Evolutionary conservation across 768 basidiomycete genomes (phyloP), one percentile per base, ranked within the genome.

Genomic region (Leucocoprinus sp.): DNA sequence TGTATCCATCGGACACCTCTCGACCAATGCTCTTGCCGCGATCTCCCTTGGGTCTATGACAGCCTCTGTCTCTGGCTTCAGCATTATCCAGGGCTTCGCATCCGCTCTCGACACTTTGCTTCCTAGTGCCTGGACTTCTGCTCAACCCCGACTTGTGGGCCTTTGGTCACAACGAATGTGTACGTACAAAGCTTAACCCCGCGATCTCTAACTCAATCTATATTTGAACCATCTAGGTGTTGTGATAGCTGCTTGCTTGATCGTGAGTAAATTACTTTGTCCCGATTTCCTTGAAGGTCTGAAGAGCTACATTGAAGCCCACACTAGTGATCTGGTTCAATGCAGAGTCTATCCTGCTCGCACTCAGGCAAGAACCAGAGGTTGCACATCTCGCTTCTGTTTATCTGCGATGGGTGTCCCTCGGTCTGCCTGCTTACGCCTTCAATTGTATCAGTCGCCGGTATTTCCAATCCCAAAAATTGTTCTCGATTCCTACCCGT

Each of bases 41-140:
- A 78, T 84, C 21, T 82, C 77, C 15, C 63, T 87, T 9, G 83
- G 76, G 1, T 80, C 77, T 9, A 84, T 87, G 82, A 84, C 83
- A 0, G 80, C 79, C n/a, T 76, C 73, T 42, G 79, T 82, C 8
- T 80, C 86, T 1, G 84, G 78, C 2, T 84, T 83, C 54, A 85
- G 82, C 51, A 82, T 95, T 45, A 67, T 93, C 5, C 84, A 84
- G 52, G 91, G 91, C n/a, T 78, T 95, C 43, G 68, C 78, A 6
- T 87, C 84, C 39, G 82, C 90, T 0, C 77, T 99, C 15, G 96
- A 99, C 60, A 93, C 93, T 0, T 75, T 99, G 55, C 78, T 97
- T 8, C 95, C 96, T 0, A 80, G 89, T 29, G 93, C 95, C 11
- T 99, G 89, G 93, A 93, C 96, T 0, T 92, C 91, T 2, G 58